phyloP scores from a whole-genome alignment of 2,329 filamentous ascomycete species.

The Phialocephala sp. region DNA sequence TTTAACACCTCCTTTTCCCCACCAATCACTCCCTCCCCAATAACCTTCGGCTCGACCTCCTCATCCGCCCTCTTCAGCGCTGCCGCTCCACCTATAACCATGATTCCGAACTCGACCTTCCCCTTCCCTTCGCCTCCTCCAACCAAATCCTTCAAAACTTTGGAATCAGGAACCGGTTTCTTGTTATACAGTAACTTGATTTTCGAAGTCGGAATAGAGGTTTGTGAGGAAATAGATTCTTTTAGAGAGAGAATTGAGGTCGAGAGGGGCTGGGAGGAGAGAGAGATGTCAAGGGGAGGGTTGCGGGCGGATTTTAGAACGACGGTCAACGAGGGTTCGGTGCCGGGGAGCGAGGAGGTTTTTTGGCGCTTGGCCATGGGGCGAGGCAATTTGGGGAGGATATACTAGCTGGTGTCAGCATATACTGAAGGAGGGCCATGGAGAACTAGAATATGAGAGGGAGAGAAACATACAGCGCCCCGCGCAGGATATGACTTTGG shows the following conservation, averaged over 20 bases:
- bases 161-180: conserved; percentile 81
- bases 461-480: conserved; percentile 66
- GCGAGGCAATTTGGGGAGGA: conserved; percentile 70
- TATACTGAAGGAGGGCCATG: background rate
- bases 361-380: conserved; percentile 51
- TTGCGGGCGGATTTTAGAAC: conserved; percentile 79
- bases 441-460: background rate
- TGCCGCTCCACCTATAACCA: conserved; percentile 79
- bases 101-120: conserved; percentile 79
- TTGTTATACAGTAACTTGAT: conserved; percentile 86
- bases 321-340: conserved; percentile 61
- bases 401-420: conserved; percentile 59
- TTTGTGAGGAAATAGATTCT: conserved; percentile 65
- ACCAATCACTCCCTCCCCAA: conserved; percentile 59
- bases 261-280: conserved; percentile 66
- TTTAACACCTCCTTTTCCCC: conserved; percentile 63
- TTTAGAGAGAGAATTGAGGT: conserved; percentile 85
- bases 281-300: conserved; percentile 69
- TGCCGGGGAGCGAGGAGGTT: conserved; percentile 54
- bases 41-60: conserved; percentile 46
- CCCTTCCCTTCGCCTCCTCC: conserved; percentile 46
- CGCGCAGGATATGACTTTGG: conserved; percentile 77
- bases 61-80: conserved; percentile 48
- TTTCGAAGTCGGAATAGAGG: conserved; percentile 72
- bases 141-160: conserved; percentile 76